A percentile compares a stretch with the other conserved stretches of the same genome.
Evolutionary conservation across 306 rosid species (phyloP).

Genomic region (Psophocarpus tetragonolobus): DNA sequence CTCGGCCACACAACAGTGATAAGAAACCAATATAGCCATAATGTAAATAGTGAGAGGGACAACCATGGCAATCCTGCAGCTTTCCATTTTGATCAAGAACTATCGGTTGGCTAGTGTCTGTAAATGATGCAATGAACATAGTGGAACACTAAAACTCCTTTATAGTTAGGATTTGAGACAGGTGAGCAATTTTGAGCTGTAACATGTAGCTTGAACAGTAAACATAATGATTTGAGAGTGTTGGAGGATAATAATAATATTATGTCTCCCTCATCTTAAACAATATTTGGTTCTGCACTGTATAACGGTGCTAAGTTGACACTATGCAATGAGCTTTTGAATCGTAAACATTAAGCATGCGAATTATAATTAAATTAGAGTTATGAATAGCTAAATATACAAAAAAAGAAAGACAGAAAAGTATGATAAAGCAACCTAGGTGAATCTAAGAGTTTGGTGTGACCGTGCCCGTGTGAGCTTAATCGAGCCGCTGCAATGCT

Average conservation of each 20-base stretch:
- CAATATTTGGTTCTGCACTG: neutral
- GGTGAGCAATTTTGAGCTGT: constrained; percentile 35
- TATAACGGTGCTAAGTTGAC: constrained; percentile 18
- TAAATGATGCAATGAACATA: constrained; percentile 23
- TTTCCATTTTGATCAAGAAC: constrained; percentile 36
- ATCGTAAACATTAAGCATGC: constrained; percentile 32
- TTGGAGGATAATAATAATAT: constrained; percentile 33
- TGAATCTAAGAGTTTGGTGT: neutral
- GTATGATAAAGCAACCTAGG: neutral
- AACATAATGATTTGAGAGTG: constrained; percentile 54
- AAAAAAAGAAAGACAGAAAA: neutral
- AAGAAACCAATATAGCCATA: constrained; percentile 44
- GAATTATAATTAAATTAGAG: neutral
- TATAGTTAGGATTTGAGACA: constrained; percentile 36
- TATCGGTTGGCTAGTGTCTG: neutral
- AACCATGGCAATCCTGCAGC: constrained; percentile 37
- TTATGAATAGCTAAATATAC: neutral
- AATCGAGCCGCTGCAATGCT: neutral
- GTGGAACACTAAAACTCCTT: constrained; percentile 2
- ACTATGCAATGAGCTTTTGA: constrained; percentile 11
- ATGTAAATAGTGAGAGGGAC: constrained; percentile 52
- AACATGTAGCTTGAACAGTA: constrained; percentile 37
- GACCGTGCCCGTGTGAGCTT: neutral
- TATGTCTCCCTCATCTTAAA: constrained; percentile 24
- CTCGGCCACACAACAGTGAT: constrained; percentile 38